These are phyloP conservation scores for Aspergillus calidoustus DNA, from an alignment of 2,329 filamentous ascomycete genomes.

Conservation along the genomic window DNA sequence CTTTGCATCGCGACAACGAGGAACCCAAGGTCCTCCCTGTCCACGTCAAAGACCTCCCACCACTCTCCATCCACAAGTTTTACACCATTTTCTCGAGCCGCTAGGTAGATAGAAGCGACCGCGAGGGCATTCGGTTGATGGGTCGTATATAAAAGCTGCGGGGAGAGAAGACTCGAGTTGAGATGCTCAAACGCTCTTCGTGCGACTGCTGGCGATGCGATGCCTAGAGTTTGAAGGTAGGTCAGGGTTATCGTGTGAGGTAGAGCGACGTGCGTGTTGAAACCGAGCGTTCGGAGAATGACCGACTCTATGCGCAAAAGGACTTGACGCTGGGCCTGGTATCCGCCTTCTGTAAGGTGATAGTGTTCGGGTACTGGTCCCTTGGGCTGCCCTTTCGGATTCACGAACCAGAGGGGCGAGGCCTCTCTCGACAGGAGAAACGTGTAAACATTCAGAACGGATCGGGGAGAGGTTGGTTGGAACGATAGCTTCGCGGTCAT, in stretches of 20 bases:
- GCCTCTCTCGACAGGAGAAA: slow-evolving; percentile 70
- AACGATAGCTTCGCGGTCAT: slow-evolving; percentile 82
- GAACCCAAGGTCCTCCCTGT: slow-evolving; percentile 92
- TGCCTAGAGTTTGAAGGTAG: slow-evolving; percentile 87
- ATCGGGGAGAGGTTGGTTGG: slow-evolving; percentile 74
- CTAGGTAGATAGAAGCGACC: slow-evolving; percentile 88
- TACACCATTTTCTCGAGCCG: slow-evolving; percentile 74
- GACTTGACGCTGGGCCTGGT: slow-evolving; percentile 65
- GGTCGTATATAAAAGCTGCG: slow-evolving; percentile 87
- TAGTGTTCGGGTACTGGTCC: slow-evolving; percentile 58
- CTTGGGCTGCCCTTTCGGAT: slow-evolving; percentile 32
- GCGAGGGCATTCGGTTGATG: slow-evolving; percentile 87
- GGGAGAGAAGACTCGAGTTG: slow-evolving; percentile 84
- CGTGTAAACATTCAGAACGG: slow-evolving; percentile 81
- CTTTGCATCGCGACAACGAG: slow-evolving; percentile 85
- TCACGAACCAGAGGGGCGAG: slow-evolving; percentile 57
- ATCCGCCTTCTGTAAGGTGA: slow-evolving; percentile 74
- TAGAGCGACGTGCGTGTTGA: slow-evolving; percentile 81
- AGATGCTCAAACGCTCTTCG: slow-evolving; percentile 73
- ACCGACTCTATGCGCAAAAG: slow-evolving; percentile 77
- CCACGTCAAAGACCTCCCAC: slow-evolving; percentile 99
- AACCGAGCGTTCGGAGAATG: slow-evolving; percentile 75
- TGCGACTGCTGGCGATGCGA: slow-evolving; percentile 63
- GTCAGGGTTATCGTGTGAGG: slow-evolving; percentile 87
- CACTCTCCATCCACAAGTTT: slow-evolving; percentile 84